These are phyloP conservation scores for Aspergillus hiratsukae DNA, from an alignment of 2,329 filamentous ascomycete genomes.

Conservation along the genomic window DNA sequence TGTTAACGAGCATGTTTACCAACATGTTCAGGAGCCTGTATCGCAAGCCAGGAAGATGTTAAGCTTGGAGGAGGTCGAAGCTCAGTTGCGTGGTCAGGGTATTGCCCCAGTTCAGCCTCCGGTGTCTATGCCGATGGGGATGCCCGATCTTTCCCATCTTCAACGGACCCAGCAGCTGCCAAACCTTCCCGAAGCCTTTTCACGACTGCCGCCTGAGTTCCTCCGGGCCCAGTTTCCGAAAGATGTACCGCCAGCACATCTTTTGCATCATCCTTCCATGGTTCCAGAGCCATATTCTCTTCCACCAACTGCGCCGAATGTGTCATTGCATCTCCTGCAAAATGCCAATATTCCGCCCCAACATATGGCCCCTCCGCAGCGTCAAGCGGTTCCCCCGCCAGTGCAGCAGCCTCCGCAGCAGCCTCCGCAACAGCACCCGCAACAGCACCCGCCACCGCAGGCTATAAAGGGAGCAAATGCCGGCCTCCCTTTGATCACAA, in stretches of 20 bases:
- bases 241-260: constrained; percentile 33
- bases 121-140: constrained; percentile 24
- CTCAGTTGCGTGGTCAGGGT: constrained; percentile 73
- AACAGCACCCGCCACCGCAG: constrained; percentile 27
- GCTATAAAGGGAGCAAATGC: constrained; percentile 31
- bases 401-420: constrained; percentile 33
- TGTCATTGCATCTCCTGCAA: constrained; percentile 72
- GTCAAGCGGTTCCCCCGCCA: constrained; percentile 34
- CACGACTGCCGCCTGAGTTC: constrained; percentile 41
- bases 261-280: constrained; percentile 36
- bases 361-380: constrained; percentile 33
- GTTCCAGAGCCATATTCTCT: constrained; percentile 40
- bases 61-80: constrained; percentile 96
- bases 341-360: constrained; percentile 65
- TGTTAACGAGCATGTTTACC: constrained; percentile 2
- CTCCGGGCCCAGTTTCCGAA: constrained; percentile 42
- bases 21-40: constrained; percentile 16
- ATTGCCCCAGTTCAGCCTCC: constrained; percentile 23
- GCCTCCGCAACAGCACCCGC: constrained; percentile 28
- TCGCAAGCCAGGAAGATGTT: constrained; percentile 70
- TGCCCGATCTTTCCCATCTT: constrained; percentile 28
- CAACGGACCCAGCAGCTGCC: constrained; percentile 30
- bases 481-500: constrained; percentile 55
- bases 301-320: constrained; percentile 41
- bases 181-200: constrained; percentile 27